phyloP scores from a whole-genome alignment of 2,329 filamentous ascomycete genomes.

The Blastomyces percursus region DNA sequence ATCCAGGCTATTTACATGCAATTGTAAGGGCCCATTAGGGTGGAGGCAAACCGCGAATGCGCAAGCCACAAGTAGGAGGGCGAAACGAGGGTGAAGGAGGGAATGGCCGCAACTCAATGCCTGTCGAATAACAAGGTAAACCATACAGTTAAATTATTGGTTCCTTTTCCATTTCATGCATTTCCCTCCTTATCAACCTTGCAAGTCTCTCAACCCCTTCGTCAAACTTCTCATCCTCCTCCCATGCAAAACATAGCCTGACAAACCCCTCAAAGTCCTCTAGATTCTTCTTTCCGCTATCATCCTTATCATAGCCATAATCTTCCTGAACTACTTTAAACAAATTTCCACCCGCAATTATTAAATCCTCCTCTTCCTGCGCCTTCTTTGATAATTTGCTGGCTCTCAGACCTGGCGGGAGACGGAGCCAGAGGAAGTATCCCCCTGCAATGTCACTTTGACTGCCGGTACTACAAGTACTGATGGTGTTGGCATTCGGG shows the following conservation, averaged over 20 bases:
- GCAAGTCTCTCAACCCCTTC: constrained; percentile 59
- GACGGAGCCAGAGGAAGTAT: constrained; percentile 72
- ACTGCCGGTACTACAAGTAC: background rate
- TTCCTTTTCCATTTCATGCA: background rate
- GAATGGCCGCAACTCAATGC: background rate
- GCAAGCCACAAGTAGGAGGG: background rate
- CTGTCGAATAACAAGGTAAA: background rate
- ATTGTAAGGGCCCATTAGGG: background rate
- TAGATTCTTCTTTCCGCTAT: constrained; percentile 25
- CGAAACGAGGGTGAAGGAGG: background rate
- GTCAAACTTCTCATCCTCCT: constrained; percentile 51
- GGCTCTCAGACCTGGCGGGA: constrained; percentile 47
- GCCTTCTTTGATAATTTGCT: constrained; percentile 48
- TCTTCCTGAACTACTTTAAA: constrained; percentile 51
- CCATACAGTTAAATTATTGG: background rate
- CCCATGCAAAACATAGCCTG: constrained; percentile 63
- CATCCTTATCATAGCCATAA: constrained; percentile 11
- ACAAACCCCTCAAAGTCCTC: constrained; percentile 50
- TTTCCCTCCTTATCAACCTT: constrained; percentile 31
- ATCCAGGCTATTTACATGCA: background rate
- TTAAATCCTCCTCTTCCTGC: constrained; percentile 52
- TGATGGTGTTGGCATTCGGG: background rate
- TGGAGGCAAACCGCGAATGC: background rate
- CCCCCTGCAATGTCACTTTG: constrained; percentile 54
- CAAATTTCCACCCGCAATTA: constrained; percentile 56